Evolutionary conservation across 306 rosid species (phyloP).

Genomic region (Pyrus betulifolia): DNA sequence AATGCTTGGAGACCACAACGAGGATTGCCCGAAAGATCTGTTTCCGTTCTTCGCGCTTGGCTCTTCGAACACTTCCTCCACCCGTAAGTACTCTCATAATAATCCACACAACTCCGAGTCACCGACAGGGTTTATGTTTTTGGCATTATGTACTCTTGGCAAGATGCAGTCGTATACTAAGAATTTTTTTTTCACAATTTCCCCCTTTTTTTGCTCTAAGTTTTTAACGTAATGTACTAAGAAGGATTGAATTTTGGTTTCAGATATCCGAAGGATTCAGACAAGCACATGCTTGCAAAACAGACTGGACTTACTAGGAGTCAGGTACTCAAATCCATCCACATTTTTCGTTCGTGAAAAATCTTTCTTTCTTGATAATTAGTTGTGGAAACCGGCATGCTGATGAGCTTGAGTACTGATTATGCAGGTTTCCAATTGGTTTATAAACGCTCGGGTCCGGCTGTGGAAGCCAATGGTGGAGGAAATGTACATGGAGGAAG

Average conservation of each 20-base stretch:
- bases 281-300: slow-evolving; percentile 90
- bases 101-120: neutral
- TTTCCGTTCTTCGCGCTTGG: slow-evolving; percentile 97
- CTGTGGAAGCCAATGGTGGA: slow-evolving; percentile 99
- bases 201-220: neutral
- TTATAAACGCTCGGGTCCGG: slow-evolving; percentile 91
- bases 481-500: slow-evolving; percentile 85
- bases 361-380: neutral
- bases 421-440: slow-evolving; percentile 91
- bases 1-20: slow-evolving; percentile 99
- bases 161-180: neutral
- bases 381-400: neutral
- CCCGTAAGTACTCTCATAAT: slow-evolving; percentile 51
- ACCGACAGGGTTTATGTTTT: neutral
- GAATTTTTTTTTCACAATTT: neutral
- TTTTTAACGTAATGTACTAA: neutral
- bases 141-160: neutral
- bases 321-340: slow-evolving; percentile 47
- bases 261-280: slow-evolving; percentile 97
- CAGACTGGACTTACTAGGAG: slow-evolving; percentile 96
- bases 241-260: slow-evolving; percentile 6
- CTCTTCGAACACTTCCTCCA: slow-evolving; percentile 98
- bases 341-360: neutral
- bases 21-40: slow-evolving; percentile 93
- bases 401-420: neutral